Evolutionary conservation across 495 filamentous ascomycete genomes (phyloP), one percentile per base, ranked within the genome.

Genomic region (Hyaloscypha finlandica): DNA sequence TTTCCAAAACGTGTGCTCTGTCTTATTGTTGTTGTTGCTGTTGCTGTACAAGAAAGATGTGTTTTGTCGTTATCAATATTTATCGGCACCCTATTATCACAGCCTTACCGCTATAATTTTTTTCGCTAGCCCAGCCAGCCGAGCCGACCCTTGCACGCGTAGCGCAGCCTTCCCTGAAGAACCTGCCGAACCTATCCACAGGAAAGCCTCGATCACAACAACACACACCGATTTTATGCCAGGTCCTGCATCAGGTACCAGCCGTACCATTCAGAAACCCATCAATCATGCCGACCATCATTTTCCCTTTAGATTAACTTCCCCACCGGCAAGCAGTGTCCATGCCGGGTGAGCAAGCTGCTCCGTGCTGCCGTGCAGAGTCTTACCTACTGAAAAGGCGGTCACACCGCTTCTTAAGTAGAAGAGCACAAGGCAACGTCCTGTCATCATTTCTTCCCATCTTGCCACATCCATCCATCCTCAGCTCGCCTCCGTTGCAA

Each of bases 341-440:
- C 42, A 14, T 19, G 42, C 42, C 56, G 8, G 56, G 8, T 16
- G n/a, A 59, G 31, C 19, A 59, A 56, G 53, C 19, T 56, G 53
- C 53, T 56, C 53, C 53, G 53, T 56, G 53, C 53, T 48, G 42
- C 42, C 42, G 42, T 48, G 42, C 42, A 56, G 53, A 56, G 53
- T 29, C 56, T 59, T 35, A 59, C 56, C 8, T 59, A 6, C n/a
- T 59, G 56, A 59, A 37, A 37, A 32, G 30, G 32, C 53, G 30
- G 56, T 59, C 30, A 59, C 56, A 59, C 56, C 56, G 56, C 56
- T 59, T 59, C 30, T 59, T 59, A 37, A 48, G 42, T 48, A 48
- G 42, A 56, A 32, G 20, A 56, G 22, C 53, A 56, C 53, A 56
- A 56, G 20, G 22, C 30, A 11, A 29, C n/a, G 22, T 29, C 6